Evolutionary conservation across 2,329 filamentous ascomycete species (phyloP), one percentile per base, ranked within the genome.

Genomic region (Botryotinia calthae): DNA sequence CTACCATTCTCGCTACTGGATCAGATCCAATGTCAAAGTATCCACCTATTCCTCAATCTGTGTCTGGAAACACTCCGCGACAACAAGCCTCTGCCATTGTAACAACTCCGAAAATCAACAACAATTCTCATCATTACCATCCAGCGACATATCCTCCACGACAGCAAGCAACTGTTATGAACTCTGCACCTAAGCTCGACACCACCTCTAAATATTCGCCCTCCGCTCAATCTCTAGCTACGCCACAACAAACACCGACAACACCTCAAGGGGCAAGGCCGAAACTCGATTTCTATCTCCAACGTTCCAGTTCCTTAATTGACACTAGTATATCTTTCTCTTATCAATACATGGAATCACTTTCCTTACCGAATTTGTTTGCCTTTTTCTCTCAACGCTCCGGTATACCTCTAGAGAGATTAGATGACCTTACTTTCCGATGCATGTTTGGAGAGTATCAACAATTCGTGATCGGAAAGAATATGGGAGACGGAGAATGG

Each of bases 401-500:
- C 18, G 28, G 51, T 25, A n/a, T 68, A 31, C 25, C 70, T 10
- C 18, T 69, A 12, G 37, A 59, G 22, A 56, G 20, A 58, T 61
- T 72, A 22, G 34, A 61, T 12, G 40, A 56, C 25, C 37, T 72
- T 51, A 68, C 64, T 14, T 72, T 72, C 40, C 48, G 70, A 28
- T 68, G 62, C 22, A 72, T 72, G 70, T 72, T 72, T 69, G 70
- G 70, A 28, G 63, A 72, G 25, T 68, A 72, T 51, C 64, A 68
- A 42, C 37, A 59, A 68, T 72, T 67, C 10, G 70, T 68, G 22
- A 28, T 72, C 34, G 48, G 64, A 9, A 72, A 68, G 42, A 37
- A 69, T 28, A 54, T 56, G n/a, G 70, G 70, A 20, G 63, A 72
- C 7, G 54, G 37, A 10, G 70, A 72, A 48, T 72, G 70, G 70